These are phyloP conservation scores for Coemansia sp. DNA, from an alignment of 192 early-diverging fungal species.

Conservation along the genomic window DNA sequence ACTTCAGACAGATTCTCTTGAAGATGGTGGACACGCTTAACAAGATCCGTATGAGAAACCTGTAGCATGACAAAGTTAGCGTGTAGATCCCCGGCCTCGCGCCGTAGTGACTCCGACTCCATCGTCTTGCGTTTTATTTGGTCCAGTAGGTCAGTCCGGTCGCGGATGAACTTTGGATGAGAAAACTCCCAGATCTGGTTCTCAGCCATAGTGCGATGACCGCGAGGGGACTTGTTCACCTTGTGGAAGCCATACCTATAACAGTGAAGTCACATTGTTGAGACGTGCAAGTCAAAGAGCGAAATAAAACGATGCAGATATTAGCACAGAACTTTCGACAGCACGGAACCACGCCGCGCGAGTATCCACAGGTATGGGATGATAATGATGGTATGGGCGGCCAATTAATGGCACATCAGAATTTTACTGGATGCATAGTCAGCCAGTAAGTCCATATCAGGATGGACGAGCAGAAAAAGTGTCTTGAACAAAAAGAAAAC, in stretches of 20 bases:
- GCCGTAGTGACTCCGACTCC: constrained; percentile 73
- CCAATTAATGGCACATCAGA: too few relatives aligned
- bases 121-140: constrained; percentile 92
- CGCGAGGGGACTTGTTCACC: constrained; percentile 86
- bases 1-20: constrained; percentile 75
- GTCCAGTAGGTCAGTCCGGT: constrained; percentile 75
- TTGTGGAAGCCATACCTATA: constrained; percentile 82
- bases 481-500: constrained; percentile 4
- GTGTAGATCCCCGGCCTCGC: constrained; percentile 76
- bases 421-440: too few relatives aligned
- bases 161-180: constrained; percentile 78
- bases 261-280: neutral
- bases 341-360: too few relatives aligned
- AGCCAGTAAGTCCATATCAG: too few relatives aligned
- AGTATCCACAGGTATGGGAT: too few relatives aligned
- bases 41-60: constrained; percentile 71
- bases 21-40: constrained; percentile 70
- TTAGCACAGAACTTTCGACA: too few relatives aligned
- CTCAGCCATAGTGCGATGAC: constrained; percentile 79
- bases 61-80: constrained; percentile 77
- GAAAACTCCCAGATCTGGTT: constrained; percentile 94
- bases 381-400: too few relatives aligned
- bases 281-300: neutral
- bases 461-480: neutral
- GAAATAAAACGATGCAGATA: neutral